These are phyloP conservation scores for Botrytis fabae DNA, from an alignment of 2,329 filamentous ascomycete genomes.

Conservation along the genomic window DNA sequence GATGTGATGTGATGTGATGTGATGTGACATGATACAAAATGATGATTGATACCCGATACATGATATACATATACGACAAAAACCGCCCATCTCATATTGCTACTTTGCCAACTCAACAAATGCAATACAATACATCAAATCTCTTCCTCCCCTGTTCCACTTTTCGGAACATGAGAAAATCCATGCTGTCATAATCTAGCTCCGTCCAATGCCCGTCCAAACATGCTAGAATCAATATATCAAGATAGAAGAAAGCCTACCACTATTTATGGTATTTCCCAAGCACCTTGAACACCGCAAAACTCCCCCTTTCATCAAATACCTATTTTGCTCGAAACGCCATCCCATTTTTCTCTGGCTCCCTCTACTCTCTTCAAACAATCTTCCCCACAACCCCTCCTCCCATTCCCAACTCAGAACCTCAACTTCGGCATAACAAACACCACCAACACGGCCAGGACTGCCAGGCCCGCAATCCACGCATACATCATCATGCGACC, in stretches of 20 bases:
- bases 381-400: neutral
- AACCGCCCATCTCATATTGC: neutral
- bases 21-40: too few relatives aligned
- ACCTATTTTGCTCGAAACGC: neutral
- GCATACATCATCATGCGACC: slow-evolving; percentile 76
- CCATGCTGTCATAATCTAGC: neutral
- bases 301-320: neutral
- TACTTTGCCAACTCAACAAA: neutral
- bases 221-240: neutral
- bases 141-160: neutral
- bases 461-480: slow-evolving; percentile 79
- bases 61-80: too few relatives aligned
- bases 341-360: neutral
- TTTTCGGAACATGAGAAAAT: neutral
- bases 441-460: slow-evolving; percentile 78
- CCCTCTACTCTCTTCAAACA: neutral
- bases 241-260: slow-evolving; percentile 6
- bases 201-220: neutral
- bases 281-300: neutral
- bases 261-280: slow-evolving; percentile 24
- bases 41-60: neutral
- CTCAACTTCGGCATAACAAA: slow-evolving; percentile 86
- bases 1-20: too few relatives aligned
- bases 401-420: slow-evolving; percentile 53
- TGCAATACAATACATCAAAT: neutral